These are phyloP conservation scores for Backusella westeae DNA, from an alignment of 192 early-diverging fungal species.

Conservation along the genomic window DNA sequence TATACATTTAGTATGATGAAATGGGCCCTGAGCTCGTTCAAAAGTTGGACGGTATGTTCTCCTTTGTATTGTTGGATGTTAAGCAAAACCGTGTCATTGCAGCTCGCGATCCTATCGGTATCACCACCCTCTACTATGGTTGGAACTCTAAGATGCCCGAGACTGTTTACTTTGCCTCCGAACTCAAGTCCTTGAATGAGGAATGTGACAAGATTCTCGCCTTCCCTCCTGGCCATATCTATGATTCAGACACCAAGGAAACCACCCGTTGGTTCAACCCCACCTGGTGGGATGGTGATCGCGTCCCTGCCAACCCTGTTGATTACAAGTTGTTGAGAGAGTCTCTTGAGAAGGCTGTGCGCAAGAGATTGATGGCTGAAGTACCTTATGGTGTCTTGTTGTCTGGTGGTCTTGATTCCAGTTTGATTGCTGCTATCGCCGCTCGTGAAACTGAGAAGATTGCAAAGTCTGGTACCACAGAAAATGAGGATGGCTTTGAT, in stretches of 20 bases:
- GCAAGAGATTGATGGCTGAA: conserved; percentile 97
- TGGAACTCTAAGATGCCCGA: conserved; percentile 79
- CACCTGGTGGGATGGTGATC: conserved; percentile 77
- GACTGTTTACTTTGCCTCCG: conserved; percentile 90
- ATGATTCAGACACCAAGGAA: conserved; percentile 73
- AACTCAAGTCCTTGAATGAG: conserved; percentile 95
- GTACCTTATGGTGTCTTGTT: conserved; percentile 98
- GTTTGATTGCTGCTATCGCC: conserved; percentile 93
- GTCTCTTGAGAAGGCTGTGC: conserved; percentile 81
- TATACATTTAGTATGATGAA: conserved; percentile 71
- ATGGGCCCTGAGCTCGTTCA: conserved; percentile 78
- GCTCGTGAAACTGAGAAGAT: conserved; percentile 78
- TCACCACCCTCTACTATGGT: conserved; percentile 97
- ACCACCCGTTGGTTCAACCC: conserved; percentile 90
- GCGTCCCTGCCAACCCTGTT: conserved; percentile 48
- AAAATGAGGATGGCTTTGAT: conserved; percentile 61
- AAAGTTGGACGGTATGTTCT: conserved; percentile 96
- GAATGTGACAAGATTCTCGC: conserved; percentile 96
- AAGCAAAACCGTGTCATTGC: conserved; percentile 80
- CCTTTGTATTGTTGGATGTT: conserved; percentile 88
- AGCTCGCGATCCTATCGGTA: conserved; percentile 97
- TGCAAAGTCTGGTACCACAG: conserved; percentile 37
- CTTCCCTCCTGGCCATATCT: conserved; percentile 97
- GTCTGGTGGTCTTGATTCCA: conserved; percentile 93
- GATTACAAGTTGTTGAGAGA: conserved; percentile 77